Percentiles rank a stretch among this genome's conserved stretches.
Evolutionary conservation across 495 filamentous ascomycete species (phyloP).

Genomic region (Talaromyces ruber): DNA sequence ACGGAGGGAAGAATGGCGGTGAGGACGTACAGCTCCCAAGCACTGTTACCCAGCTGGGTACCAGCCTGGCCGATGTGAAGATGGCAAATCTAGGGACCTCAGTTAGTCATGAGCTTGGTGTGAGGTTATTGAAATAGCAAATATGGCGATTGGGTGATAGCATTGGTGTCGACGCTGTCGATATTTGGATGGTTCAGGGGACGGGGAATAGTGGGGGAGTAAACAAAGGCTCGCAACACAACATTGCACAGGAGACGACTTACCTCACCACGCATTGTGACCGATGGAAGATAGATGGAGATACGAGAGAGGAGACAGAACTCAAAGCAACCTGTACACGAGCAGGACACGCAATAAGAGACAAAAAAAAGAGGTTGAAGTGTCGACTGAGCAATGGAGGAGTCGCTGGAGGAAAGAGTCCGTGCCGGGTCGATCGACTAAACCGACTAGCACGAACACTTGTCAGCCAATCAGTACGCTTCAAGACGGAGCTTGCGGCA

Average conservation of each 20-base stretch:
- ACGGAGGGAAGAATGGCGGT: conserved; percentile 24
- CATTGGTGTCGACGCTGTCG: background rate
- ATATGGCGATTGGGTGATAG: background rate
- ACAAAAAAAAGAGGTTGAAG: background rate
- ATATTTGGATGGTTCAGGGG: conserved; percentile 2
- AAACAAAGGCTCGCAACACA: conserved; percentile 6
- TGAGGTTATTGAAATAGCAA: background rate
- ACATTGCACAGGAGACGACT: background rate
- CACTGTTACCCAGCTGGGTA: conserved; percentile 86
- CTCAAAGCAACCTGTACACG: background rate
- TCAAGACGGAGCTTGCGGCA: background rate
- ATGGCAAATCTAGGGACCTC: conserved; percentile 61
- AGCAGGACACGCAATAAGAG: background rate
- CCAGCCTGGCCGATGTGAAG: conserved; percentile 92
- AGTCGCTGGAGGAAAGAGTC: background rate
- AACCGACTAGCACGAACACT: background rate
- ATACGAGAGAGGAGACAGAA: background rate
- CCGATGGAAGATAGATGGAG: background rate
- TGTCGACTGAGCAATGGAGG: background rate
- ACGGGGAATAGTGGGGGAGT: conserved; percentile 6
- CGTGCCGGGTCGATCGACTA: background rate
- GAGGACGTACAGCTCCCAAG: conserved; percentile 85
- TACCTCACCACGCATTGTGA: conserved; percentile 9
- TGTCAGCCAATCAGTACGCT: background rate
- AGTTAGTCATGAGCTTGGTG: background rate